These are phyloP conservation scores for Myrica gale DNA, from an alignment of 306 rosid genomes.

Conservation along the genomic window DNA sequence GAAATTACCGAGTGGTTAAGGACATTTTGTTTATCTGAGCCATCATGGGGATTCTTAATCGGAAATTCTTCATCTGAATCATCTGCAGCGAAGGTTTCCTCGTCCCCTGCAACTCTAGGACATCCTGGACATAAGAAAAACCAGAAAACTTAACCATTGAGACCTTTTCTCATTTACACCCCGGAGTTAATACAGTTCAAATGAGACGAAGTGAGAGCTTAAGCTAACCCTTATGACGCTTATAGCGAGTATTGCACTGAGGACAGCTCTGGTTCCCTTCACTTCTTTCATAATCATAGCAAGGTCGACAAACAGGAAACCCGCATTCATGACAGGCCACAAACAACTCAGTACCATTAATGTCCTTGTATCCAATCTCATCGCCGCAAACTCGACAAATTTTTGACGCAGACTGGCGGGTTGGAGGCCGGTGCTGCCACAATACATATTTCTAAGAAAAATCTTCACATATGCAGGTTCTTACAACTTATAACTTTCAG, in stretches of 20 bases:
- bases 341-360: slow-evolving; percentile 55
- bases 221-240: slow-evolving; percentile 72
- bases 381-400: slow-evolving; percentile 81
- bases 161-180: slow-evolving; percentile 1
- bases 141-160: slow-evolving; percentile 1
- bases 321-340: slow-evolving; percentile 80
- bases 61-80: slow-evolving; percentile 88
- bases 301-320: slow-evolving; percentile 88
- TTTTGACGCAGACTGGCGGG: slow-evolving; percentile 39
- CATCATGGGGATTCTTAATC: slow-evolving; percentile 42
- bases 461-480: not conserved
- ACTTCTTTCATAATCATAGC: slow-evolving; percentile 89
- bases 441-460: not conserved
- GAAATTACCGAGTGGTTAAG: slow-evolving; percentile 46
- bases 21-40: slow-evolving; percentile 32
- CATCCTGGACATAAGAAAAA: slow-evolving; percentile 49
- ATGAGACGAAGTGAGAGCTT: not conserved
- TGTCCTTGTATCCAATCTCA: slow-evolving; percentile 69
- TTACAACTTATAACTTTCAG: not conserved
- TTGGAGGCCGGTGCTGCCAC: slow-evolving; percentile 47
- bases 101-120: slow-evolving; percentile 88
- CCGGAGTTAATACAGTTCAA: not conserved
- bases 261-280: slow-evolving; percentile 90
- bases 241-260: slow-evolving; percentile 84
- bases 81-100: slow-evolving; percentile 66